Percentiles rank a stretch among this genome's conserved stretches.
Conservation (phyloP, 768 basidiomycete genomes). For the Dentipellis sp. region DNA sequence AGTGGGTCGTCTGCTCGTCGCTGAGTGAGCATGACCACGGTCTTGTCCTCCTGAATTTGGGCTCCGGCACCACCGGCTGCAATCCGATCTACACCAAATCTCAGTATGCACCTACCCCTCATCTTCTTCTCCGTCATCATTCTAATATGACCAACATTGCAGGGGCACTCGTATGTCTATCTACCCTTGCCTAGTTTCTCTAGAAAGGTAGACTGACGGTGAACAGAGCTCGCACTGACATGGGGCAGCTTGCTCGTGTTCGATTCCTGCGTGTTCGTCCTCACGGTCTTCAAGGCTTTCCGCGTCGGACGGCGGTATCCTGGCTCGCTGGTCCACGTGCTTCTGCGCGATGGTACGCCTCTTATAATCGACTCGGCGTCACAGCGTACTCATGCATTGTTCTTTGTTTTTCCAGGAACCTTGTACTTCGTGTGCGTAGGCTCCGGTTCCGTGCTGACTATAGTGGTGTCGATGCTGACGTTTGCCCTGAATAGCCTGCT, state of each 20-base stretch:
- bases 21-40: neutral
- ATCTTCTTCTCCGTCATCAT: too few species aligned
- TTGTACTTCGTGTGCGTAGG: neutral
- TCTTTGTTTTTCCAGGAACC: neutral
- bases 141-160: too few species aligned
- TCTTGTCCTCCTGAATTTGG: neutral
- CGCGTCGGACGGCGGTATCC: neutral
- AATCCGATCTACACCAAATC: neutral
- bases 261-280: neutral
- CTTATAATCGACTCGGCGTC: neutral
- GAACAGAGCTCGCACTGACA: neutral
- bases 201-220: neutral
- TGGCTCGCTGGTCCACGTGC: neutral
- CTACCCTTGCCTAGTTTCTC: neutral
- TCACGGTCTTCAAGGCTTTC: neutral
- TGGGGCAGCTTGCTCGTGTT: neutral
- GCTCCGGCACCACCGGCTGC: neutral
- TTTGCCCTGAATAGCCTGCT: neutral
- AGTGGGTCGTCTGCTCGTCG: neutral
- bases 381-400: neutral
- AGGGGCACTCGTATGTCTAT: neutral
- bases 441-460: neutral
- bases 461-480: neutral
- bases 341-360: neutral
- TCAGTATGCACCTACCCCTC: too few species aligned